phyloP scores from a whole-genome alignment of 169 alveolate genomes.

The Cryptosporidium sp. region DNA sequence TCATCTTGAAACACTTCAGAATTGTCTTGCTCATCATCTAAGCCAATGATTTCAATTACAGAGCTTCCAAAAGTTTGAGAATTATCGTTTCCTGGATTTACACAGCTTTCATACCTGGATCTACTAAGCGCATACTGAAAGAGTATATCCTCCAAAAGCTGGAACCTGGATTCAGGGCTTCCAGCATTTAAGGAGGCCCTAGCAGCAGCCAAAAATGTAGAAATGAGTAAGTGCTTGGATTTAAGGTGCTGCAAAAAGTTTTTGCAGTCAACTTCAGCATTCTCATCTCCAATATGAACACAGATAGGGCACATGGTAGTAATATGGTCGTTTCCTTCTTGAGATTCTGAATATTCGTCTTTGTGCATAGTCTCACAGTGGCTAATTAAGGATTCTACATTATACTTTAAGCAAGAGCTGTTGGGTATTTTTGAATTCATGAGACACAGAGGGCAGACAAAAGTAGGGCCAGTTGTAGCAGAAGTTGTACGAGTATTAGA shows the following conservation, averaged over 20 bases:
- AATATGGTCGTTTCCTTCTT: background rate
- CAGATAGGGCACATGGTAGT: constrained; percentile 70
- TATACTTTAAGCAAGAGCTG: constrained; percentile 49
- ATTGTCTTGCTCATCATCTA: constrained; percentile 30
- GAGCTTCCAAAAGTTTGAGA: constrained; percentile 7
- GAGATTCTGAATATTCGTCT: constrained; percentile 25
- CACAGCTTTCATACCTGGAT: constrained; percentile 62
- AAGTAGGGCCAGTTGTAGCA: constrained; percentile 37
- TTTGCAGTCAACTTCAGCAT: constrained; percentile 51
- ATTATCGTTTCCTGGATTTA: background rate
- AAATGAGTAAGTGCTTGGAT: constrained; percentile 54
- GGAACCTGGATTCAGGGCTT: constrained; percentile 46
- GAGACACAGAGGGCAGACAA: constrained; percentile 68
- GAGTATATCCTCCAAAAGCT: constrained; percentile 66
- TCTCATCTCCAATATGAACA: constrained; percentile 74
- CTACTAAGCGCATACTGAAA: constrained; percentile 60
- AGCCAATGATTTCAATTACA: constrained; percentile 11
- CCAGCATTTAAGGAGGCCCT: constrained; percentile 63
- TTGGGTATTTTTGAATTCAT: constrained; percentile 35
- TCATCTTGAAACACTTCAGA: constrained; percentile 10
- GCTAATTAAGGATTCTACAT: constrained; percentile 32
- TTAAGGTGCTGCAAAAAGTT: constrained; percentile 23
- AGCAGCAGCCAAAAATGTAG: constrained; percentile 72
- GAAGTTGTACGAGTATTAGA: constrained; percentile 10
- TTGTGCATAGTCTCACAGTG: constrained; percentile 59